Conservation (phyloP, 116 monocot species). For the Cymodocea nodosa region DNA sequence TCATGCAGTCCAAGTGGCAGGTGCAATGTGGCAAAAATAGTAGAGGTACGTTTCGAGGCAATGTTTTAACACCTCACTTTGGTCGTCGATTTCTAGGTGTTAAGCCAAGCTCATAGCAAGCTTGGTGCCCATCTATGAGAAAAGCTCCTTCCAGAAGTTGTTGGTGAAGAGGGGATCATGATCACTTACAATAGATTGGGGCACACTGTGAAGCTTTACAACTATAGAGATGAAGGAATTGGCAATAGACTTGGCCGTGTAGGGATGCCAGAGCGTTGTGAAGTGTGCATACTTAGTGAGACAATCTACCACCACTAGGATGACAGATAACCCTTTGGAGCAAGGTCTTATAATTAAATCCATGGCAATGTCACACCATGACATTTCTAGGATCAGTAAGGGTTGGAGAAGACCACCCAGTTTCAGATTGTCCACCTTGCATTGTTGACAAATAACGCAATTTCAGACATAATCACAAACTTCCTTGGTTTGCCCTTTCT, state of each 20-base stretch:
- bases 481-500: neutral
- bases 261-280: neutral
- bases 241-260: neutral
- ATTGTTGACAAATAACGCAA: neutral
- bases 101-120: neutral
- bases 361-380: neutral
- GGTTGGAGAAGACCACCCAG: neutral
- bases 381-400: neutral
- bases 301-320: neutral
- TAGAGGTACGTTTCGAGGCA: neutral
- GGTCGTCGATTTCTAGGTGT: neutral
- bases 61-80: neutral
- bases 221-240: neutral
- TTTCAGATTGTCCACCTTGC: neutral
- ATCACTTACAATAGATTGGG: neutral
- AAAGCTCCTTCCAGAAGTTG: neutral
- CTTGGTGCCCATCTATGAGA: neutral
- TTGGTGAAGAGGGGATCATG: neutral
- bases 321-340: neutral
- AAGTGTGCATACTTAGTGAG: neutral
- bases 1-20: too few species aligned
- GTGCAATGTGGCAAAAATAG: too few species aligned
- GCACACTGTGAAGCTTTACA: neutral
- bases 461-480: neutral
- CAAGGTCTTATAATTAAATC: slow-evolving; percentile 1